Evolutionary conservation across 768 basidiomycete species (phyloP), one percentile per base, ranked within the genome.

Genomic region (Mycena metata): DNA sequence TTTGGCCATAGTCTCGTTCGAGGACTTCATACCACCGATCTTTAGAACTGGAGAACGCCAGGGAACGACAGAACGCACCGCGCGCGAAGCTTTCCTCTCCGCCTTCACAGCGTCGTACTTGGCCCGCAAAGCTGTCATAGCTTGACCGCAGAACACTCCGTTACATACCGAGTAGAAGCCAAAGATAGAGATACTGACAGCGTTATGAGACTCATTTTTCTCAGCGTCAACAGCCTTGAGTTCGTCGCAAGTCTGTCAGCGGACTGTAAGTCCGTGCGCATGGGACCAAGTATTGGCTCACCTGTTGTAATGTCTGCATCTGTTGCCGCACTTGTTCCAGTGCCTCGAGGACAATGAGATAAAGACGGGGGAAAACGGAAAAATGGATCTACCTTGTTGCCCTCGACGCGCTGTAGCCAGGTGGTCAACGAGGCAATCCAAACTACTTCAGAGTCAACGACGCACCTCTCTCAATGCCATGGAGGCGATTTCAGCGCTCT

Each of bases 381-480:
- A 5, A 5, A 0, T 1, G 5, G 19, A 12, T 36, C 46, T n/a
- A 56, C 66, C 66, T 43, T 50, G n/a, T 67, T 54, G 5, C 2
- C 60, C 43, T 61, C 60, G 23, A 57, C 19, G 10, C 41, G 47
- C 66, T 67, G 41, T 19, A 19, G 5, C 2, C 30, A 3, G 19
- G 11, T 35, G 39, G 11, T 16, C n/a, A 5, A 56, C 9, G 12
- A 11, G 5, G 46, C 15, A 13, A 17, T 17, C 17, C 30, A 16
- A 0, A 39, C 21, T 4, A 17, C 13, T 5, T 4, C 17, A 10
- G 21, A 8, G 17, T 16, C 3, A 41, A 16, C 16, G 11, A 45
- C 46, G 9, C 19, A 68, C 67, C 12, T 68, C 60, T 3, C 54
- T 26, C 42, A 68, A 26, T 7, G 67, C 41, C 41, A 39, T 63